Base-by-base conservation (phyloP, 495 filamentous ascomycete species). In the Neurospora sublineolata region DNA sequence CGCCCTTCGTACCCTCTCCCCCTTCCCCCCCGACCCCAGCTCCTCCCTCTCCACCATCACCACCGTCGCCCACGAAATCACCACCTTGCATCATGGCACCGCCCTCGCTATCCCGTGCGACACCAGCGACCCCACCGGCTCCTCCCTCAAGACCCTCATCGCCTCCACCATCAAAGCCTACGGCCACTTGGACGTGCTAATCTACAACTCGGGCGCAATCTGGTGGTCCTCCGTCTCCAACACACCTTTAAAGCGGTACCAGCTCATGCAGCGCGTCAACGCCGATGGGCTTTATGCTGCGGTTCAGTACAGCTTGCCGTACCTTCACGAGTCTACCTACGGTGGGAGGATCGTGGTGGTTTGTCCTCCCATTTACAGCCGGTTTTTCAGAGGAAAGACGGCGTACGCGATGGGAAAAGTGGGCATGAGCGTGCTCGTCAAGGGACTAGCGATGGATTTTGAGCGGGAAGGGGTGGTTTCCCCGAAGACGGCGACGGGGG, bases 341-440 rank as follows among this genome's bases (percentile, higher is more conserved):
- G 85, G 82, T 38, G 92, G 87, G 0, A 74, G 93, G 7, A 87
- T 96, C 68, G 83, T 96, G 68, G 93, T 96, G 58, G 92, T 97
- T 30, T 90, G 88, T 72, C 93, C 93, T 60, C 93, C 93, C 0
- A 94, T 97, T 70, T 96, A 96, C 75, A 90, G 86, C 67, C 84
- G 93, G 20, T 96, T 96, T 78, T 94, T 94, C 76, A 79, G 91
- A 3, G 93, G 93, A 11, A 96, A 97, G 85, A 92, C 92, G 1
- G 92, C 90, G 20, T 96, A 96, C 82, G 93, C 93, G 0, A 90
- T 95, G 84, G 91, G 92, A 69, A 97, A 97, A 77, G 87, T 94
- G 18, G 91, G 84, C 18, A 97, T 97, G 93, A 90, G 87, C 78
- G 91, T 94, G 18, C 76, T 96, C 42, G 91, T 90, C 0, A 92